Conservation (phyloP, 2,329 filamentous ascomycete genomes). For the Podosphaera aphanis region DNA sequence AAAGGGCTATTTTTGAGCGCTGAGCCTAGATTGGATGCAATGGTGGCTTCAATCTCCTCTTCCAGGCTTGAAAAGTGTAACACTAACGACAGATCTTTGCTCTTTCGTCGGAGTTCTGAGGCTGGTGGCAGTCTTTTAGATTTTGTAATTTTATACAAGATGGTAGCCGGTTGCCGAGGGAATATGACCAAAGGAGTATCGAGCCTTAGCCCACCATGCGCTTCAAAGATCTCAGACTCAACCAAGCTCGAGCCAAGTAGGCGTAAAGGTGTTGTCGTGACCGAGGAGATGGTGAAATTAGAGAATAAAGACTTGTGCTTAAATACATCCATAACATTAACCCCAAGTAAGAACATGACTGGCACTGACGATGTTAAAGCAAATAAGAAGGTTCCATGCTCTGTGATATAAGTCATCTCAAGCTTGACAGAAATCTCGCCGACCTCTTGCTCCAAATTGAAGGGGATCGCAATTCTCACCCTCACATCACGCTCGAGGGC, state of each 20-base stretch:
- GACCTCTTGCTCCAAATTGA: constrained; percentile 58
- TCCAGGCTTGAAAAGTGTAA: constrained; percentile 57
- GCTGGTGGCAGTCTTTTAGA: constrained; percentile 13
- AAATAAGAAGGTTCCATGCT: constrained; percentile 39
- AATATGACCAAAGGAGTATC: constrained; percentile 41
- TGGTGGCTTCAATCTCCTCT: constrained; percentile 38
- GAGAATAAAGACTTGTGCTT: constrained; percentile 65
- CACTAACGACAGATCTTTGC: constrained; percentile 34
- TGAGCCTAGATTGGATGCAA: constrained; percentile 22
- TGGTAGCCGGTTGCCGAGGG: constrained; percentile 54
- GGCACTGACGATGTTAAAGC: constrained; percentile 38
- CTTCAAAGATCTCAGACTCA: constrained; percentile 44
- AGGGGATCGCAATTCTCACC: constrained; percentile 47
- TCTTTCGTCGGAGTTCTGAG: constrained; percentile 13
- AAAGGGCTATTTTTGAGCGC: constrained; percentile 21
- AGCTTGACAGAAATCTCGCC: constrained; percentile 47
- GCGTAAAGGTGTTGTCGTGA: constrained; percentile 49
- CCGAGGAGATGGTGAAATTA: constrained; percentile 72
- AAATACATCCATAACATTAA: constrained; percentile 93
- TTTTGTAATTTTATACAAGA: constrained; percentile 56
- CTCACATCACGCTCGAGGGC: constrained; percentile 22
- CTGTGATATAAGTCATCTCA: constrained; percentile 53
- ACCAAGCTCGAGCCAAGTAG: constrained; percentile 48
- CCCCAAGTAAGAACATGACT: constrained; percentile 61
- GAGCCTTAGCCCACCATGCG: constrained; percentile 32